Percentiles rank a stretch among this genome's conserved stretches.
These are phyloP conservation scores for Dothideomycetes sp. DNA, from an alignment of 2,329 filamentous ascomycete species.

Conservation along the genomic window DNA sequence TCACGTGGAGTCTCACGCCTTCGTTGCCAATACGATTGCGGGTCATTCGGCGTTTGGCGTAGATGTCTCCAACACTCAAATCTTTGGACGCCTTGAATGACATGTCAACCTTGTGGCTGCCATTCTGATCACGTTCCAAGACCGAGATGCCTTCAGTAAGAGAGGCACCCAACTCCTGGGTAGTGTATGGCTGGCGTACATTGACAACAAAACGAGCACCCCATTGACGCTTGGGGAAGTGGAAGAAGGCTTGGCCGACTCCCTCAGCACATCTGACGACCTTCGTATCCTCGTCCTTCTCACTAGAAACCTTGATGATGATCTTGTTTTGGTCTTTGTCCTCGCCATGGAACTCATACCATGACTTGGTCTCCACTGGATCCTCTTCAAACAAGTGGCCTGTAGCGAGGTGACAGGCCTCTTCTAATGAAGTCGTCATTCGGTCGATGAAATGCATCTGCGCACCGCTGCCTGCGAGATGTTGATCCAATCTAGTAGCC, in stretches of 20 bases:
- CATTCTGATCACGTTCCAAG: slow-evolving; percentile 3
- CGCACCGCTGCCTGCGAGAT: neutral
- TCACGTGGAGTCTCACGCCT: slow-evolving; percentile 3
- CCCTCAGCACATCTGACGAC: neutral
- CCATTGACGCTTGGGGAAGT: slow-evolving; percentile 19
- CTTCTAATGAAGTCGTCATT: slow-evolving; percentile 7
- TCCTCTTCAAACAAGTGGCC: slow-evolving; percentile 6
- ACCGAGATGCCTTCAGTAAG: slow-evolving; percentile 13
- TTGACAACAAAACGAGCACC: slow-evolving; percentile 16
- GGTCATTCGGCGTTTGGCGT: slow-evolving; percentile 16
- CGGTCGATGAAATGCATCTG: neutral
- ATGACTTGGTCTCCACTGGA: neutral
- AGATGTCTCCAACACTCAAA: slow-evolving; percentile 16
- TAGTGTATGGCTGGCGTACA: neutral
- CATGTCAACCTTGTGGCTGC: neutral
- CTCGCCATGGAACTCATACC: slow-evolving; percentile 15
- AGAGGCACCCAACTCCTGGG: neutral
- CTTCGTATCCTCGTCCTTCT: neutral
- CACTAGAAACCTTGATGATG: slow-evolving; percentile 10
- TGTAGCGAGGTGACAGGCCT: slow-evolving; percentile 8
- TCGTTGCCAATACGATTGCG: neutral
- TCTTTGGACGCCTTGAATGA: slow-evolving; percentile 2
- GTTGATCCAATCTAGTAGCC: neutral
- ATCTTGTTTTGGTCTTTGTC: slow-evolving; percentile 9
- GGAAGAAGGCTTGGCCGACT: slow-evolving; percentile 15